Base-by-base conservation (phyloP, 805 yeast species). In the Pichia cephalocereana region DNA sequence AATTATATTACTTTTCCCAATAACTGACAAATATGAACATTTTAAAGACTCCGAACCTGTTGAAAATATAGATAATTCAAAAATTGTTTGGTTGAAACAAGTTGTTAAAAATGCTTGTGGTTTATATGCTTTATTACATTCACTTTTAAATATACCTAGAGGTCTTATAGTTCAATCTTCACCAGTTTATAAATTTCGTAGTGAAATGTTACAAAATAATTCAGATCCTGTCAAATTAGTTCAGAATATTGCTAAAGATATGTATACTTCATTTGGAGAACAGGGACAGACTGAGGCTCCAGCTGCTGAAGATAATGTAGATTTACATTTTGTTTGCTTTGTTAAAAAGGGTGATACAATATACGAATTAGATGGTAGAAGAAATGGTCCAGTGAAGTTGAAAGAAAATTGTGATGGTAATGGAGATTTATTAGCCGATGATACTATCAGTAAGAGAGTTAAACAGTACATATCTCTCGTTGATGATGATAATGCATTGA, bases 21-120 rank as follows among this genome's bases (percentile, higher is more conserved):
- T 90, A 2, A 80, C 91, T 2, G 68, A 67, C 17, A 60, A 66
- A 4, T 84, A 82, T 60, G 93, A 86, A 54, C 50, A 57, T 15
- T 70, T 77, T 48, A 68, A 82, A 26, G 32, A 48, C 32, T 26
- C 45, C 2, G 48, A 47, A 36, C 8, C 40, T 5, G 15, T 30
- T 9, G 37, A 32, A 14, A 2, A 38, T 15, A 7, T 10, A 7
- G 19, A 27, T 23, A 40, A 40, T 28, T 2, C 27, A 1, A 39
- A 47, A 26, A 69, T 80, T 15, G 54, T 74, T n/a, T 93, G 98
- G 97, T 79, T 82, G 57, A 80, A 79, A 55, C 99, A 91, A 59
- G 80, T 89, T 0, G 78, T 93, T 17, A 78, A 77, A 52, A 91
- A 91, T 62, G 95, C 95, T 0, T 91, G 99, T 68, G 99, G 99